Conservation (phyloP, 2,329 filamentous ascomycete species). For the Calonectria pseudoturangicola region DNA sequence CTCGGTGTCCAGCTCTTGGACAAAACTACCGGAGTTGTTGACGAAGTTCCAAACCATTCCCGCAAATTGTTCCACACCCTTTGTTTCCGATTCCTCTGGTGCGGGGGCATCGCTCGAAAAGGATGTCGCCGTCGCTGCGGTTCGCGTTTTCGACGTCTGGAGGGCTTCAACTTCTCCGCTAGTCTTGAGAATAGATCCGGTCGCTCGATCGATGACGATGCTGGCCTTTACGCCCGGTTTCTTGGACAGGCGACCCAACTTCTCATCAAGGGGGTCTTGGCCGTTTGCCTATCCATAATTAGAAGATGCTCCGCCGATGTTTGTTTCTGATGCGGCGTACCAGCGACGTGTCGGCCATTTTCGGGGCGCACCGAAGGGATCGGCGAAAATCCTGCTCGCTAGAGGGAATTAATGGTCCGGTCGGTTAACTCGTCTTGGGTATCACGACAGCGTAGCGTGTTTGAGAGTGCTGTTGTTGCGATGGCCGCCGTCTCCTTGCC, state of each 20-base stretch:
- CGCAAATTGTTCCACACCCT: constrained; percentile 83
- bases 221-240: constrained; percentile 88
- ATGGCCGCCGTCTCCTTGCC: constrained; percentile 32
- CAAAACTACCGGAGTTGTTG: constrained; percentile 79
- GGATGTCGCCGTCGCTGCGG: constrained; percentile 61
- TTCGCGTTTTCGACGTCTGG: constrained; percentile 61
- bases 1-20: constrained; percentile 84
- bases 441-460: constrained; percentile 34
- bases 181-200: constrained; percentile 84
- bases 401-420: not conserved
- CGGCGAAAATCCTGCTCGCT: not conserved
- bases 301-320: constrained; percentile 14
- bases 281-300: constrained; percentile 62
- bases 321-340: constrained; percentile 41
- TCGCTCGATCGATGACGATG: constrained; percentile 82
- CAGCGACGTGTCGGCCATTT: constrained; percentile 52
- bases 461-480: constrained; percentile 38
- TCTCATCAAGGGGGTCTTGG: constrained; percentile 78
- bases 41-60: constrained; percentile 86
- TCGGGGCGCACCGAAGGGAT: constrained; percentile 6
- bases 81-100: constrained; percentile 69
- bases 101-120: constrained; percentile 67
- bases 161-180: constrained; percentile 80
- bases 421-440: constrained; percentile 23
- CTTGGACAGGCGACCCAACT: constrained; percentile 81